phyloP scores from a whole-genome alignment of 805 yeast genomes.

The Candida ovalis region DNA sequence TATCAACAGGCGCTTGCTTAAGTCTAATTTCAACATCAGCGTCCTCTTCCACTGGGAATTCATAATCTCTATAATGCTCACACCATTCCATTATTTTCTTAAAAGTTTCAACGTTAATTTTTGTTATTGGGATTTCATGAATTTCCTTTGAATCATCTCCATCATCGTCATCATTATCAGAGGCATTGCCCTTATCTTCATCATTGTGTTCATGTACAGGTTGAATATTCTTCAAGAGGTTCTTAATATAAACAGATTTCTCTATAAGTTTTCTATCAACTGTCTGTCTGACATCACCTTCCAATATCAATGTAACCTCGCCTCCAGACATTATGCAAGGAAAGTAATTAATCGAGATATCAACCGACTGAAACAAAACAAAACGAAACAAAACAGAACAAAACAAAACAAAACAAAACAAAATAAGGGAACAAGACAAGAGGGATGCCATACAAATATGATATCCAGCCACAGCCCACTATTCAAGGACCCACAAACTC shows the following conservation, averaged over 20 bases:
- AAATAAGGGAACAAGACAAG: no score
- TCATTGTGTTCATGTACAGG: constrained; percentile 18
- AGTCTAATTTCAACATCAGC: constrained; percentile 66
- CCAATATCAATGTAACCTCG: background rate
- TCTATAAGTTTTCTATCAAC: constrained; percentile 73
- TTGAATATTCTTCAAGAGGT: constrained; percentile 62
- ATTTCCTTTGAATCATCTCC: constrained; percentile 56
- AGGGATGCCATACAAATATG: no score
- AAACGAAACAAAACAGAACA: no score
- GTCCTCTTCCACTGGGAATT: constrained; percentile 59
- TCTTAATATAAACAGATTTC: constrained; percentile 70
- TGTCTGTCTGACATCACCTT: constrained; percentile 63
- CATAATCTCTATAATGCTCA: constrained; percentile 77
- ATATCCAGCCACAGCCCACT: no score
- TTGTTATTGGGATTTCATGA: constrained; percentile 76
- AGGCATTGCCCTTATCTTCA: background rate
- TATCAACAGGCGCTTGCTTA: constrained; percentile 60
- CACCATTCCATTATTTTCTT: constrained; percentile 87
- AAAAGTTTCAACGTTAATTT: constrained; percentile 75
- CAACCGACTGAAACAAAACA: no score
- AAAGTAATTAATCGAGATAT: no score
- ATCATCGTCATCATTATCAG: constrained; percentile 31
- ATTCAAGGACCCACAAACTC: no score
- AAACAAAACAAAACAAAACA: no score
- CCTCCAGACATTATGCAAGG: background rate